Percentiles rank a stretch among this genome's conserved stretches.
phyloP scores from a whole-genome alignment of 2,329 filamentous ascomycete species.

The Fusarium hostae region DNA sequence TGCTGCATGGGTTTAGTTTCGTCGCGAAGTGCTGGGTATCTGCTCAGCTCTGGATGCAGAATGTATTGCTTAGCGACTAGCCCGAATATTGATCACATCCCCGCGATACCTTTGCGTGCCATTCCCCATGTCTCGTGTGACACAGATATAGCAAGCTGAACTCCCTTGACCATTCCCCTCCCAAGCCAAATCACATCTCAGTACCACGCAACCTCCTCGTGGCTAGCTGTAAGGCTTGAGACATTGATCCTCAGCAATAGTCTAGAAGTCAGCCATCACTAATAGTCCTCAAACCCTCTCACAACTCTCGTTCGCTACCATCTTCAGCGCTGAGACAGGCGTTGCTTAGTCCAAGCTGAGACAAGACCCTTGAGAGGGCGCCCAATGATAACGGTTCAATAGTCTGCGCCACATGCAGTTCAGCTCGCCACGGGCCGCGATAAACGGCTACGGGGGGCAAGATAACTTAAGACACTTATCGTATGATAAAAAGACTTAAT shows the following conservation, averaged over 20 bases:
- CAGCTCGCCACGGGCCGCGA: slow-evolving; percentile 2
- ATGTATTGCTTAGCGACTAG: not conserved
- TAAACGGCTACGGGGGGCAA: not conserved
- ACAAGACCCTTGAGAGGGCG: not conserved
- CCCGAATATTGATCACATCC: not conserved
- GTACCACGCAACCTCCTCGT: not conserved
- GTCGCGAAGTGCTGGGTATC: not conserved
- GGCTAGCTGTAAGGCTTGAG: not conserved
- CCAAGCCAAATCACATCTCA: not conserved
- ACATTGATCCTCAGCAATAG: not conserved
- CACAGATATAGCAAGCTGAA: not conserved
- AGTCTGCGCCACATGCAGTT: not conserved
- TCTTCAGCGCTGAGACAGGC: not conserved
- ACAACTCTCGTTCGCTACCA: not conserved
- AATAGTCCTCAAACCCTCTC: not conserved
- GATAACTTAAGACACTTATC: no score
- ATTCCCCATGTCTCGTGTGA: not conserved
- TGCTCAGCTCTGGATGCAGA: not conserved
- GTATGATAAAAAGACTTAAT: no score
- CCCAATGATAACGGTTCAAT: not conserved
- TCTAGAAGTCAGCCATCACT: not conserved
- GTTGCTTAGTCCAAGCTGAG: not conserved
- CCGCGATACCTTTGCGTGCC: not conserved
- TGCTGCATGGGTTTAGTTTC: no score
- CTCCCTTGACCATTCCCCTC: not conserved